These are phyloP conservation scores for Bondarzewia mesenterica DNA, from an alignment of 1,284 basidiomycete species.

Conservation along the genomic window DNA sequence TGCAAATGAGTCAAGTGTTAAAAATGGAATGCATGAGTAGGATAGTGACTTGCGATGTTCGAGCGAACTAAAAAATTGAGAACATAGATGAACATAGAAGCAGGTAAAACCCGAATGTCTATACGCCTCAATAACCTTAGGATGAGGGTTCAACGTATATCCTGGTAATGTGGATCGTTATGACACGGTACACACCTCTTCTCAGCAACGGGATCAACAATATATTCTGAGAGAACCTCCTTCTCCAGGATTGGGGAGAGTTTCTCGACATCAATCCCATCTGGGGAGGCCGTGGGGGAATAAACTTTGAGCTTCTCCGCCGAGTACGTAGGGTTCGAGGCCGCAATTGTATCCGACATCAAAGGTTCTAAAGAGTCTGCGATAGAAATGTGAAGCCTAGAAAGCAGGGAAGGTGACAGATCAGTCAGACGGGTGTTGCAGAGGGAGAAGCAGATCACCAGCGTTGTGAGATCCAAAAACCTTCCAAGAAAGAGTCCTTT, in stretches of 20 bases:
- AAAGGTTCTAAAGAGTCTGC: too few species aligned
- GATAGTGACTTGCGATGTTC: constrained; percentile 23
- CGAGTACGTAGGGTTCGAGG: too few species aligned
- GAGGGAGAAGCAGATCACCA: too few species aligned
- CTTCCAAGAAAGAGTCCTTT: too few species aligned
- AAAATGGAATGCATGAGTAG: not conserved
- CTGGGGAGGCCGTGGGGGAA: not conserved
- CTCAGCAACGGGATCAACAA: constrained; percentile 14
- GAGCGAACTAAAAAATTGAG: constrained; percentile 30
- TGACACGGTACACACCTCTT: constrained; percentile 7
- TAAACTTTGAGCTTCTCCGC: too few species aligned
- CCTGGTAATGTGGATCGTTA: not conserved
- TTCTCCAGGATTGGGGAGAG: not conserved
- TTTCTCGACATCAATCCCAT: not conserved
- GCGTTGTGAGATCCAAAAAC: too few species aligned
- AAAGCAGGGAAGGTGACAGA: too few species aligned
- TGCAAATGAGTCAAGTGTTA: constrained; percentile 1
- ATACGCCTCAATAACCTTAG: constrained; percentile 13
- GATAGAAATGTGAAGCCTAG: too few species aligned
- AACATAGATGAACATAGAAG: constrained; percentile 27
- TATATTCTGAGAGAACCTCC: not conserved
- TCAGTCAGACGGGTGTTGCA: too few species aligned
- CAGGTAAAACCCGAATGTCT: constrained; percentile 19
- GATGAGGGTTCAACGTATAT: not conserved
- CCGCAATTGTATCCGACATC: too few species aligned